Evolutionary conservation across 345 rosid genomes (phyloP).

Genomic region (Populus ilicifolia): DNA sequence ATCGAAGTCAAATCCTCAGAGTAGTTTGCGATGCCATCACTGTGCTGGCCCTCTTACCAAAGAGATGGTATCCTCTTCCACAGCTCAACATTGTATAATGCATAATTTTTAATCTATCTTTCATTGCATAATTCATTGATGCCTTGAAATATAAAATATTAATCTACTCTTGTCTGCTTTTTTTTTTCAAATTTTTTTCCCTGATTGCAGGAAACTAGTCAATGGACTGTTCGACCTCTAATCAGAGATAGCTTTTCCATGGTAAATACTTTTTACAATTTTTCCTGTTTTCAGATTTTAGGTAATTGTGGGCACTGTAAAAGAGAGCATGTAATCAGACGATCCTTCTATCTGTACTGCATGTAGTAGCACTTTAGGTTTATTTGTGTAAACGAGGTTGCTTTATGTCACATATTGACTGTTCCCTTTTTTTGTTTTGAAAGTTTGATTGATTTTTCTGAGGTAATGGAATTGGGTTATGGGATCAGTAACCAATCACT

Average conservation of each 20-base stretch:
- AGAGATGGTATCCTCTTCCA: constrained; percentile 46
- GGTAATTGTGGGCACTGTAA: too few species aligned
- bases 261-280: constrained; percentile 35
- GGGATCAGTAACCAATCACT: background rate
- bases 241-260: constrained; percentile 89
- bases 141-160: constrained; percentile 4
- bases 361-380: background rate
- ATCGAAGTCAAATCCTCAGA: constrained; percentile 24
- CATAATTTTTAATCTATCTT: too few species aligned
- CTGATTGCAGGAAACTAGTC: constrained; percentile 69
- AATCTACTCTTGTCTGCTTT: background rate
- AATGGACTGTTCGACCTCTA: constrained; percentile 75
- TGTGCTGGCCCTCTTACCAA: constrained; percentile 90
- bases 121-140: background rate
- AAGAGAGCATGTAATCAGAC: too few species aligned
- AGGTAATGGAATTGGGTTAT: background rate
- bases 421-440: background rate
- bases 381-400: background rate
- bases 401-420: background rate
- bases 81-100: background rate
- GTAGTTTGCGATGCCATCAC: constrained; percentile 58
- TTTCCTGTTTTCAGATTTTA: background rate
- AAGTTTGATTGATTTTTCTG: background rate
- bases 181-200: background rate
- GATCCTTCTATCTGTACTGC: too few species aligned